Evolutionary conservation across 148 eudicot species (phyloP).

Genomic region (Chenopodium formosanum): DNA sequence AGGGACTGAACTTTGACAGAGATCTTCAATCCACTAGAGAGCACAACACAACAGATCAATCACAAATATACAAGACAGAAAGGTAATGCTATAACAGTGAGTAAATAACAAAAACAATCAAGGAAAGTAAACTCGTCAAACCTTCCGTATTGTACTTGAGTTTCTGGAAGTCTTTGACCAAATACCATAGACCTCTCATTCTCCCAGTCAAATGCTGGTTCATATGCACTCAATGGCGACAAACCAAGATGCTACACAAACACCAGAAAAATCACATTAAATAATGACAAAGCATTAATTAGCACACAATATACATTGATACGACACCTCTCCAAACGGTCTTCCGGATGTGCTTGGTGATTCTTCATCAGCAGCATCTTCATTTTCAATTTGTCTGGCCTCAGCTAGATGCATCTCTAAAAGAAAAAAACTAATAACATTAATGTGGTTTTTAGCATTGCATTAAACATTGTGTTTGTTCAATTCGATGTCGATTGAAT

Average conservation of each 20-base stretch:
- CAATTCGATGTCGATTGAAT: not conserved
- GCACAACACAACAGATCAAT: slow-evolving; percentile 19
- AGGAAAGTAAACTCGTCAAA: slow-evolving; percentile 20
- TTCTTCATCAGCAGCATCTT: slow-evolving; percentile 72
- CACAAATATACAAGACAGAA: not conserved
- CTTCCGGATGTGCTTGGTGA: slow-evolving; percentile 88
- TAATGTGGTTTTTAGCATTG: slow-evolving; percentile 1
- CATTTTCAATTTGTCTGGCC: slow-evolving; percentile 67
- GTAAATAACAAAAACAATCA: slow-evolving; percentile 1
- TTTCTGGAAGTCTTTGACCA: slow-evolving; percentile 85
- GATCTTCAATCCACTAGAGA: slow-evolving; percentile 84
- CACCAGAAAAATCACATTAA: slow-evolving; percentile 10
- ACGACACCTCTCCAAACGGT: slow-evolving; percentile 48
- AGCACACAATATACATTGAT: not conserved
- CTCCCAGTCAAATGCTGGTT: slow-evolving; percentile 99
- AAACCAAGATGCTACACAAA: slow-evolving; percentile 82
- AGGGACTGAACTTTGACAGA: slow-evolving; percentile 89
- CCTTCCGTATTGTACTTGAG: slow-evolving; percentile 79
- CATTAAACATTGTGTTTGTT: slow-evolving; percentile 6
- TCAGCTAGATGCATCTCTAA: slow-evolving; percentile 90
- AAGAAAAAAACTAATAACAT: not conserved
- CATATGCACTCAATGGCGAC: slow-evolving; percentile 92
- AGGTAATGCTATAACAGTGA: not conserved
- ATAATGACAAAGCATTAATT: slow-evolving; percentile 4
- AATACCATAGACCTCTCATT: slow-evolving; percentile 86